phyloP scores from a whole-genome alignment of 2,329 filamentous ascomycete species.

The Colletotrichum neosansevieriae region DNA sequence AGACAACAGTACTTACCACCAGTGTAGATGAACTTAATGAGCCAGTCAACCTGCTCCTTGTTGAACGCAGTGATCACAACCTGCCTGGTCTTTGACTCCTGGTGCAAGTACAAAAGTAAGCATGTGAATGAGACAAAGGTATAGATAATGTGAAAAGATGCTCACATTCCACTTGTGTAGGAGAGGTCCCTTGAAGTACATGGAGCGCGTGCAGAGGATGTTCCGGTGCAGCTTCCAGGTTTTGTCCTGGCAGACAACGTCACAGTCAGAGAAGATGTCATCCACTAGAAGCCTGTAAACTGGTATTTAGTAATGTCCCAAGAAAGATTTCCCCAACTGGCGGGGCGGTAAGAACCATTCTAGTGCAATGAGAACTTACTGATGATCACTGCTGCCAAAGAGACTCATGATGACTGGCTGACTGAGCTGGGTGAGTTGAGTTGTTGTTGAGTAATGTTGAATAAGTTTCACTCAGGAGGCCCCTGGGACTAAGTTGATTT shows the following conservation, averaged over 20 bases:
- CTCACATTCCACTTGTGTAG: neutral
- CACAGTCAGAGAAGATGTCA: constrained; percentile 1
- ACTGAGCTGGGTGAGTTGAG: too few relatives aligned
- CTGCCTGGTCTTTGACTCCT: constrained; percentile 15
- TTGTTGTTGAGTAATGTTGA: too few relatives aligned
- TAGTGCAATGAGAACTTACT: neutral
- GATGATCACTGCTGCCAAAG: neutral
- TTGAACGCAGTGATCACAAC: constrained; percentile 3
- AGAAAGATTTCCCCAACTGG: too few relatives aligned
- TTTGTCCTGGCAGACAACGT: constrained; percentile 3
- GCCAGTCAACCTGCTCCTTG: constrained; percentile 13
- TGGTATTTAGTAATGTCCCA: too few relatives aligned
- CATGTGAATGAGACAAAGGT: neutral
- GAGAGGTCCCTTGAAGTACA: constrained; percentile 7
- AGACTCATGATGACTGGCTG: neutral
- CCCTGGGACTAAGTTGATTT: too few relatives aligned
- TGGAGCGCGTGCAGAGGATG: constrained; percentile 1
- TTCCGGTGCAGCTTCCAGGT: constrained; percentile 12
- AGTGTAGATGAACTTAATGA: constrained; percentile 20
- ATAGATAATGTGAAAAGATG: neutral
- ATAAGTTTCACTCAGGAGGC: too few relatives aligned
- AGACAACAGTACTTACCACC: neutral
- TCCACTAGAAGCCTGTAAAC: neutral
- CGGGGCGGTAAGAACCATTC: too few relatives aligned
- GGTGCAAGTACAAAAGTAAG: too few relatives aligned